These are phyloP conservation scores for Sclerotinia sclerotiorum DNA, from an alignment of 2,329 filamentous ascomycete genomes.

Conservation along the genomic window DNA sequence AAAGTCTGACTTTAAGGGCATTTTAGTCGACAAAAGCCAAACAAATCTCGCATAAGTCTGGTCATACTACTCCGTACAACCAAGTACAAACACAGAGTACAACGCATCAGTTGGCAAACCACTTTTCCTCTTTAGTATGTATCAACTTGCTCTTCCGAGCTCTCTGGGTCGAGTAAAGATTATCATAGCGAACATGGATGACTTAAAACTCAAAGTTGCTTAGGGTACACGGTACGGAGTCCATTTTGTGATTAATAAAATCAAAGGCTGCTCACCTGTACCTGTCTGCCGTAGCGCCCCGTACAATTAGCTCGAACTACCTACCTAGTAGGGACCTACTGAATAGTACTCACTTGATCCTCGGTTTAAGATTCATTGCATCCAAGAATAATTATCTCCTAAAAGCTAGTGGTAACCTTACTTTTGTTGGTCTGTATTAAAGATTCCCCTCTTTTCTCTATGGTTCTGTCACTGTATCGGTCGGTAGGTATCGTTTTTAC, in stretches of 20 bases:
- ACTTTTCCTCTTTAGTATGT: constrained; percentile 26
- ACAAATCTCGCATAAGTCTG: neutral
- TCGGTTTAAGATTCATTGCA: no score
- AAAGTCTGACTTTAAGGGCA: no score
- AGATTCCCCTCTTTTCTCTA: neutral
- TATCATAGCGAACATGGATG: neutral
- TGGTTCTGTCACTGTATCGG: neutral
- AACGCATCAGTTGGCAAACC: constrained; percentile 12
- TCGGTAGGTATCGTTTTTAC: neutral
- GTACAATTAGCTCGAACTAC: no score
- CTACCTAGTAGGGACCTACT: no score
- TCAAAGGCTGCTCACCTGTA: no score
- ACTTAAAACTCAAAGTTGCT: constrained; percentile 3
- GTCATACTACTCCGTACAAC: neutral
- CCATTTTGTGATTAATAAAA: no score
- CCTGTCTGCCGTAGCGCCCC: no score
- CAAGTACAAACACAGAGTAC: constrained; percentile 12
- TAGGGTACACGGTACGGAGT: neutral
- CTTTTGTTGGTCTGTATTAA: neutral
- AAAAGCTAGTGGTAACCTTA: no score
- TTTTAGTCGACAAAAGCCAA: no score
- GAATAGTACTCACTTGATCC: no score
- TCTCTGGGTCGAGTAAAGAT: neutral
- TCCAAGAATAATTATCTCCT: no score
- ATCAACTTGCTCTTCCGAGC: constrained; percentile 14